Percentiles rank a stretch among this genome's conserved stretches.
Evolutionary conservation across 208 protist genomes (phyloP).

Genomic region (Vickermania spadyakhi): DNA sequence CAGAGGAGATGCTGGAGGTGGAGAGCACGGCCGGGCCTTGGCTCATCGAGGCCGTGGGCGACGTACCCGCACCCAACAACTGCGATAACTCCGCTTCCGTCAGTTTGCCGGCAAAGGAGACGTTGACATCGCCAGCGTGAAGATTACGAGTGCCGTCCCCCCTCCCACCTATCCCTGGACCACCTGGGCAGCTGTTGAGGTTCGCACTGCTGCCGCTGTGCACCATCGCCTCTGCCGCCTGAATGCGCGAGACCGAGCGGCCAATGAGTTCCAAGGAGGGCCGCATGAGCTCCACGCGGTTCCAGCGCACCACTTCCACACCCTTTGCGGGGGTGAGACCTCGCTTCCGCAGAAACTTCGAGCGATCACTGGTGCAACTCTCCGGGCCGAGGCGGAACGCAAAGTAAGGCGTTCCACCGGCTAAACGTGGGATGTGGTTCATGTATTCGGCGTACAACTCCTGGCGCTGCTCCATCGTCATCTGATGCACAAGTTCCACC

Average conservation of each 20-base stretch:
- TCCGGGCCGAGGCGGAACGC: slow-evolving; percentile 46
- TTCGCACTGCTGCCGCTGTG: background rate
- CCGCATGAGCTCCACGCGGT: slow-evolving; percentile 53
- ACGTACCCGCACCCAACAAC: background rate
- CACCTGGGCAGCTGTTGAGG: background rate
- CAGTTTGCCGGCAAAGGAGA: background rate
- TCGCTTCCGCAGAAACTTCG: slow-evolving; percentile 42
- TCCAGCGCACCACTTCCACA: slow-evolving; percentile 38
- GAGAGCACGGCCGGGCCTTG: slow-evolving; percentile 8
- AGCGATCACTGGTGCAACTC: slow-evolving; percentile 7
- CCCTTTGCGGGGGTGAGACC: slow-evolving; percentile 28
- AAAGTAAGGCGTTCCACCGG: slow-evolving; percentile 35
- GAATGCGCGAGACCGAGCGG: slow-evolving; percentile 26
- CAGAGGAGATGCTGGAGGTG: background rate
- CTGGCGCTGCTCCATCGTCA: slow-evolving; percentile 20
- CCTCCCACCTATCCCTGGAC: background rate
- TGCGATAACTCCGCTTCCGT: background rate
- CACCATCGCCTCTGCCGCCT: slow-evolving; percentile 16
- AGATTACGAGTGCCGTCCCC: background rate
- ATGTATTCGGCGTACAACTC: slow-evolving; percentile 12
- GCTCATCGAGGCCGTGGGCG: background rate
- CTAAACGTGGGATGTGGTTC: slow-evolving; percentile 18
- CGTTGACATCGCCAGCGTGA: background rate
- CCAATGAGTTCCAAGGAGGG: slow-evolving; percentile 31
- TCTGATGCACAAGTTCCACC: slow-evolving; percentile 9